A percentile compares a stretch with the other conserved stretches of the same genome.
phyloP scores from a whole-genome alignment of 192 early-diverging fungal species.

The Linnemannia schmuckeri region DNA sequence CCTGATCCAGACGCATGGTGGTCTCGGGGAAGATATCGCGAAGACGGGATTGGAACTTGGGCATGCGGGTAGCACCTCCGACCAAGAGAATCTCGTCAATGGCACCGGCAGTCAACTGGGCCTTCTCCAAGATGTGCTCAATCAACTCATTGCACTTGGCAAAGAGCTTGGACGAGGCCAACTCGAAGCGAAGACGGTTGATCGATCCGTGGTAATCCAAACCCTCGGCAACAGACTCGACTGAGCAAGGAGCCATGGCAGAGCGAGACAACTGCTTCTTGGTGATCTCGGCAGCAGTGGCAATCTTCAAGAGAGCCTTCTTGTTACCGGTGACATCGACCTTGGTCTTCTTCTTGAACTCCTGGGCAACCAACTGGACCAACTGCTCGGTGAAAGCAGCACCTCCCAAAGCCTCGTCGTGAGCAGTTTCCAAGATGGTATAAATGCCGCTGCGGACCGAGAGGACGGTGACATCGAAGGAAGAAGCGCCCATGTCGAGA shows the following conservation, averaged over 20 bases:
- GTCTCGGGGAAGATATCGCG: slow-evolving; percentile 80
- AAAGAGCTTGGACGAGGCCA: slow-evolving; percentile 85
- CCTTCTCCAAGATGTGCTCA: slow-evolving; percentile 72
- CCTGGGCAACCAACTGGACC: slow-evolving; percentile 81
- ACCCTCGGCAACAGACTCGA: slow-evolving; percentile 93
- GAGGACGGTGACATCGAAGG: slow-evolving; percentile 86
- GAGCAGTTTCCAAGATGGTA: slow-evolving; percentile 81
- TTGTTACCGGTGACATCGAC: slow-evolving; percentile 82
- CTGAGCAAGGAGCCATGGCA: slow-evolving; percentile 88
- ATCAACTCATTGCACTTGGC: slow-evolving; percentile 76
- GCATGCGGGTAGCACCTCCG: slow-evolving; percentile 90
- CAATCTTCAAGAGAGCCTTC: slow-evolving; percentile 86
- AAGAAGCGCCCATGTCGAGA: slow-evolving; percentile 90
- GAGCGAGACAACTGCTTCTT: slow-evolving; percentile 89
- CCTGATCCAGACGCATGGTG: slow-evolving; percentile 84
- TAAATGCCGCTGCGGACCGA: slow-evolving; percentile 86
- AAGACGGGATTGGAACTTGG: slow-evolving; percentile 84
- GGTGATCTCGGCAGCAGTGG: slow-evolving; percentile 88
- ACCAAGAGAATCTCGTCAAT: slow-evolving; percentile 90
- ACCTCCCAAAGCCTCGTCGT: slow-evolving; percentile 87
- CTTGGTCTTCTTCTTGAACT: slow-evolving; percentile 91
- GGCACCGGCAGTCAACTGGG: slow-evolving; percentile 75
- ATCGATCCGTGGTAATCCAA: slow-evolving; percentile 89
- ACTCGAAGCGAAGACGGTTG: slow-evolving; percentile 92
- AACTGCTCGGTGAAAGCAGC: slow-evolving; percentile 88